phyloP scores from a whole-genome alignment of 2,329 filamentous ascomycete species.

The Biscogniauxia marginata region DNA sequence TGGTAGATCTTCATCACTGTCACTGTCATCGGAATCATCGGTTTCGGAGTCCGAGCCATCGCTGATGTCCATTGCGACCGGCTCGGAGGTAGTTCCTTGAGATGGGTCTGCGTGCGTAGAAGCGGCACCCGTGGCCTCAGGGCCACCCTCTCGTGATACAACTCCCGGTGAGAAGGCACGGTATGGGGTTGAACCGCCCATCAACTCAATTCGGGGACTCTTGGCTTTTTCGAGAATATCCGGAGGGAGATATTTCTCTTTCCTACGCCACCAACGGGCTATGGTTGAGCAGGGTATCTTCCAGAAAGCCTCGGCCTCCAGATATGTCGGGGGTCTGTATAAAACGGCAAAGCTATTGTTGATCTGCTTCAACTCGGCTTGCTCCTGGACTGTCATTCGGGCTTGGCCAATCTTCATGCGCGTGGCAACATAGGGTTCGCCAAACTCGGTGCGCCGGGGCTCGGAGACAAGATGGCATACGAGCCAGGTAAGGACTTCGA shows the following conservation, averaged over 20 bases:
- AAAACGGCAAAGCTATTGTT: slow-evolving; percentile 3
- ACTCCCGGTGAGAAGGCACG: not conserved
- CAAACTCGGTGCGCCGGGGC: not conserved
- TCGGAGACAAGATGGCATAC: slow-evolving; percentile 2
- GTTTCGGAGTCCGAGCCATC: slow-evolving; percentile 6
- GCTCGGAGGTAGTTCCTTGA: not conserved
- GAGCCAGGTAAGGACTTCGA: not conserved
- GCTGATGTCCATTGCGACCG: slow-evolving; percentile 6
- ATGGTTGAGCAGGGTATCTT: slow-evolving; percentile 3
- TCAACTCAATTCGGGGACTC: not conserved
- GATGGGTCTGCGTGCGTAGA: not conserved
- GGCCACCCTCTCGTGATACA: slow-evolving; percentile 1
- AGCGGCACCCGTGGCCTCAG: not conserved
- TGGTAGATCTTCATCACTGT: slow-evolving; percentile 4
- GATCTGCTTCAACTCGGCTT: not conserved
- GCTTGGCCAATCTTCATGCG: not conserved
- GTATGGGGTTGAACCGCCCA: slow-evolving; percentile 2
- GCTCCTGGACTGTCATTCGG: not conserved
- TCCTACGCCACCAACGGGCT: slow-evolving; percentile 1
- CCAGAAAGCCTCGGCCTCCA: slow-evolving; percentile 4
- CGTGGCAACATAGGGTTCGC: not conserved
- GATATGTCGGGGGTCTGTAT: slow-evolving; percentile 6
- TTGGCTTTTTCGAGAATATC: slow-evolving; percentile 5
- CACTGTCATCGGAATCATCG: not conserved
- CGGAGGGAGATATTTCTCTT: slow-evolving; percentile 6